Conservation (phyloP, 768 basidiomycete genomes). For the Amanita muscaria region DNA sequence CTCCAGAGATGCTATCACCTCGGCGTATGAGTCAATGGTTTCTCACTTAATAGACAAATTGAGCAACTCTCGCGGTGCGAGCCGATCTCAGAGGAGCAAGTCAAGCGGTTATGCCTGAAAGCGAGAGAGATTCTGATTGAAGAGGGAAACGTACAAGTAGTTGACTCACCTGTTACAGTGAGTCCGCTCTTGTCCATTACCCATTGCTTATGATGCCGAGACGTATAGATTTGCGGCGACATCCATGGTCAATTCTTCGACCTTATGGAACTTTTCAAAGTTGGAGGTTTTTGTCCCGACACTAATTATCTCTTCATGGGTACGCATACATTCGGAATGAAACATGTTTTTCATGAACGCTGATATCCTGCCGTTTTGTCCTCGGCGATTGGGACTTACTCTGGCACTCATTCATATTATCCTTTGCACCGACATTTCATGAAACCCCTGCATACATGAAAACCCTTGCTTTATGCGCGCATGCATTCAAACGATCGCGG, state of each 20-base stretch:
- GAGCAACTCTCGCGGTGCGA: conserved; percentile 90
- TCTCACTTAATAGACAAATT: conserved; percentile 64
- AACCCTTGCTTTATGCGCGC: conserved; percentile 1
- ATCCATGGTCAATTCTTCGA: conserved; percentile 98
- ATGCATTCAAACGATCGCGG: background rate
- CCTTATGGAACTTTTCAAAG: conserved; percentile 89
- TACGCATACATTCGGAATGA: conserved; percentile 25
- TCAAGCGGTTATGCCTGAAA: conserved; percentile 91
- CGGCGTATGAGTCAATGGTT: no score
- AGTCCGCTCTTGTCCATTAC: conserved; percentile 24
- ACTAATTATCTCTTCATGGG: conserved; percentile 98
- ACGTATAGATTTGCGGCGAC: conserved; percentile 76
- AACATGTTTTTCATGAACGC: background rate
- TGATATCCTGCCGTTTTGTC: conserved; percentile 3
- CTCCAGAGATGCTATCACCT: no score
- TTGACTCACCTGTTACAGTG: conserved; percentile 94
- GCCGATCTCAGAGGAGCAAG: conserved; percentile 91
- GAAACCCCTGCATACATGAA: no score
- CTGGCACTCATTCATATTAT: no score
- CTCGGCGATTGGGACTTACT: no score
- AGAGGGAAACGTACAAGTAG: conserved; percentile 94
- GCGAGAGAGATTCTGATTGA: conserved; percentile 96
- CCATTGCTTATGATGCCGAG: conserved; percentile 8
- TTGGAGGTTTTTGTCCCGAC: conserved; percentile 86
- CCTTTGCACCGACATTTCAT: no score